Conservation (phyloP, 345 rosid species). For the Populus euphratica region DNA sequence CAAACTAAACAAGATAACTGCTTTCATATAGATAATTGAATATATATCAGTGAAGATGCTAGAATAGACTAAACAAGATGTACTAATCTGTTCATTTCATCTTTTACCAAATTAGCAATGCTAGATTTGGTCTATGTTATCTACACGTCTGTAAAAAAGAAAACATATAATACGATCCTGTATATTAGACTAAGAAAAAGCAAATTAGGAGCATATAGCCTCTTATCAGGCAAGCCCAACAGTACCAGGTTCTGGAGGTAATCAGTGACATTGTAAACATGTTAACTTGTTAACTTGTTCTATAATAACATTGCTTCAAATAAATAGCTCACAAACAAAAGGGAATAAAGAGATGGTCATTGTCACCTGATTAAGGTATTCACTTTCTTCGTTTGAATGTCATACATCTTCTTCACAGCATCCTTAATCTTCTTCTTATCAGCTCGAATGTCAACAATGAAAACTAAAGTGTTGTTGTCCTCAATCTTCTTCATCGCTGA, state of each 20-base stretch:
- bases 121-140: background rate
- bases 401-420: constrained; percentile 95
- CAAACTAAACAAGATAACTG: background rate
- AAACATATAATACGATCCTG: background rate
- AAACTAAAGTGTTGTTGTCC: constrained; percentile 94
- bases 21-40: background rate
- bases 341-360: background rate
- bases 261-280: too few species aligned
- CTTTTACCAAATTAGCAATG: background rate
- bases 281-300: background rate
- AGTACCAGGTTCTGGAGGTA: background rate
- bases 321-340: background rate
- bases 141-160: too few species aligned
- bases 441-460: constrained; percentile 92
- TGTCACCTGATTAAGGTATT: constrained; percentile 82
- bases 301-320: background rate
- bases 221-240: background rate
- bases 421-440: constrained; percentile 92
- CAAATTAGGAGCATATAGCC: background rate
- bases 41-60: background rate
- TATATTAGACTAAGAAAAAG: background rate
- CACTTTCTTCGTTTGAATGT: constrained; percentile 88
- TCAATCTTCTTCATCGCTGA: constrained; percentile 96
- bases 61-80: background rate
- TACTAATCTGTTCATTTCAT: background rate